phyloP scores from a whole-genome alignment of 352 stramenopile genomes.

The Pythium brachiatum region DNA sequence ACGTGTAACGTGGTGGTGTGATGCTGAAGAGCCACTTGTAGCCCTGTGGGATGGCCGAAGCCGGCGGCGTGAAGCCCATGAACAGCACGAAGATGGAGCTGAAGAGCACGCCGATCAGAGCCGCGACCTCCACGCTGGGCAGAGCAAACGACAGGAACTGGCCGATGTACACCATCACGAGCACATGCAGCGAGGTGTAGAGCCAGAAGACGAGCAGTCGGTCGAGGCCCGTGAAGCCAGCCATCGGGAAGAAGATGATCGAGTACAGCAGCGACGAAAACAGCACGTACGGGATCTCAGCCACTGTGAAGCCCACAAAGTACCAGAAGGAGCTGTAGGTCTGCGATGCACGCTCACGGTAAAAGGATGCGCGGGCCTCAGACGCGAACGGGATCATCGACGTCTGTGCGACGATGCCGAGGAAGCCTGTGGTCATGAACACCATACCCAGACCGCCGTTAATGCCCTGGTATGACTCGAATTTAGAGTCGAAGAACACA shows the following conservation, averaged over 20 bases:
- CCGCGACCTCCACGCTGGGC: conserved; percentile 41
- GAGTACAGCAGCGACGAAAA: conserved; percentile 37
- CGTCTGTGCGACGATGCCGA: conserved; percentile 67
- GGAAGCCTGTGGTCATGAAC: conserved; percentile 84
- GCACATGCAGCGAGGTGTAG: conserved; percentile 50
- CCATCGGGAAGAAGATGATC: conserved; percentile 73
- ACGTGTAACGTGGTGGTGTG: conserved; percentile 38
- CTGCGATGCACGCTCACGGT: conserved; percentile 71
- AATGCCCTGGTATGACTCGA: conserved; percentile 44
- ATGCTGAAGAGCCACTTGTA: conserved; percentile 41
- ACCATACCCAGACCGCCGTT: conserved; percentile 70
- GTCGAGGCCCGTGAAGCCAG: conserved; percentile 34
- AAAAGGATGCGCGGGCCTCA: conserved; percentile 77
- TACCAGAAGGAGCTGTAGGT: conserved; percentile 78
- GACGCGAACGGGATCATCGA: conserved; percentile 67
- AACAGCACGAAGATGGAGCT: conserved; percentile 59
- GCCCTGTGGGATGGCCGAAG: conserved; percentile 22
- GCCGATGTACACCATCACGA: conserved; percentile 60
- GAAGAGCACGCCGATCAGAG: conserved; percentile 36
- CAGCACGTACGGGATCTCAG: conserved; percentile 64
- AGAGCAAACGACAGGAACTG: conserved; percentile 67
- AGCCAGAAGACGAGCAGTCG: conserved; percentile 62
- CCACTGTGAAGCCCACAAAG: conserved; percentile 50
- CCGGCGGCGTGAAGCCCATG: conserved; percentile 40
- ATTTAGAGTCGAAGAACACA: conserved; percentile 49